Percentiles rank a stretch among this genome's conserved stretches.
These are phyloP conservation scores for Syncephalis plumigaleata DNA, from an alignment of 371 early-diverging fungal species.

Conservation along the genomic window DNA sequence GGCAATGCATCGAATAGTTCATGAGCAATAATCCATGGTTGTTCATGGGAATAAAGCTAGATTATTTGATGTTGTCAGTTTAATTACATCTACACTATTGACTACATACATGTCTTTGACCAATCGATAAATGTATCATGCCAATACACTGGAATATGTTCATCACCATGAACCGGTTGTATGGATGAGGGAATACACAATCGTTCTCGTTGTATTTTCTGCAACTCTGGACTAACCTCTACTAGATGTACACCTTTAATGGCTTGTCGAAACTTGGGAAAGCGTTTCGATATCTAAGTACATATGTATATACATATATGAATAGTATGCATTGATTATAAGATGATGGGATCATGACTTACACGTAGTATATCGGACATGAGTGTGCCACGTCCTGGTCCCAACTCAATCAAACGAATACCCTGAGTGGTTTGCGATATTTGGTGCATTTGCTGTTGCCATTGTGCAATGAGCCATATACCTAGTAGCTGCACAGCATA, in stretches of 20 bases:
- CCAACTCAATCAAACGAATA: conserved; percentile 71
- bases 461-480: conserved; percentile 62
- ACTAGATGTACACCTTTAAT: conserved; percentile 46
- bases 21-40: conserved; percentile 46
- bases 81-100: not conserved
- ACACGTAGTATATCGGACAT: conserved; percentile 84
- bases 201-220: conserved; percentile 34
- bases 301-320: not conserved
- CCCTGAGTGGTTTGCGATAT: conserved; percentile 17
- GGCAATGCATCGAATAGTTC: conserved; percentile 97
- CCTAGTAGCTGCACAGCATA: conserved; percentile 32
- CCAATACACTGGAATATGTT: conserved; percentile 46
- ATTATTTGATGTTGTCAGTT: not conserved
- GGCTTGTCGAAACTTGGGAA: conserved; percentile 28
- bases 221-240: conserved; percentile 36
- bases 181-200: conserved; percentile 23
- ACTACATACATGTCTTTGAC: conserved; percentile 23
- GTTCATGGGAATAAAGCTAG: conserved; percentile 12
- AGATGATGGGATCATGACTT: conserved; percentile 2
- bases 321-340: not conserved
- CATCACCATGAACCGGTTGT: conserved; percentile 10
- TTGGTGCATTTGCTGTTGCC: conserved; percentile 19
- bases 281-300: conserved; percentile 25
- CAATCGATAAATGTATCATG: conserved; percentile 45
- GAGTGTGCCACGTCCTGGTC: conserved; percentile 89